Evolutionary conservation across 1,284 basidiomycete species (phyloP).

Genomic region (Ceratobasidium sp.): DNA sequence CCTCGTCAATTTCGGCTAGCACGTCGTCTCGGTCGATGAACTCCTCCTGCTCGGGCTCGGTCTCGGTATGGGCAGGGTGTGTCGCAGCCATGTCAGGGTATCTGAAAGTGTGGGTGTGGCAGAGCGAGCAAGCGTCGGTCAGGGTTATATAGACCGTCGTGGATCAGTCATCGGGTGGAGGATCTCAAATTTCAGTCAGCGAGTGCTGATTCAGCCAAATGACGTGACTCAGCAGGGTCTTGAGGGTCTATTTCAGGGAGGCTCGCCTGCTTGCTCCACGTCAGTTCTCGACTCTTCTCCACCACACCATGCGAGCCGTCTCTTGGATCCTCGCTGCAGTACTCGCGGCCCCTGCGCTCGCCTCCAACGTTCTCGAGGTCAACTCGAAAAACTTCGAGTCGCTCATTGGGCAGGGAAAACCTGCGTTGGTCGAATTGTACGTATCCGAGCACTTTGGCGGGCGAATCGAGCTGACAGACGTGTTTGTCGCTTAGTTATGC

Average conservation of each 20-base stretch:
- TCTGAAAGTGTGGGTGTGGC: slow-evolving; percentile 10
- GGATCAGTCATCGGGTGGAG: slow-evolving; percentile 41
- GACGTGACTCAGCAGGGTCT: slow-evolving; percentile 8
- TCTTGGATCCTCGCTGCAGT: slow-evolving; percentile 37
- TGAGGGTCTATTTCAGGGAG: background rate
- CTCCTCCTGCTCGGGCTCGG: slow-evolving; percentile 55
- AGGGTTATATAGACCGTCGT: slow-evolving; percentile 18
- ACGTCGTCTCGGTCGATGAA: slow-evolving; percentile 53
- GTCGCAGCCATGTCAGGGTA: slow-evolving; percentile 34
- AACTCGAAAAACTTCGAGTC: slow-evolving; percentile 78
- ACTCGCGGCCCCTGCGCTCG: slow-evolving; percentile 63
- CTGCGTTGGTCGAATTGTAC: slow-evolving; percentile 90
- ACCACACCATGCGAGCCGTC: slow-evolving; percentile 60
- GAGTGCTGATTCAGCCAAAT: slow-evolving; percentile 1
- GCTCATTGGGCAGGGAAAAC: slow-evolving; percentile 78
- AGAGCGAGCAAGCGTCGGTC: background rate
- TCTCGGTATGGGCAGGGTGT: slow-evolving; percentile 68
- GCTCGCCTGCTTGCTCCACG: slow-evolving; percentile 25
- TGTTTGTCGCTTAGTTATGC: slow-evolving; percentile 66
- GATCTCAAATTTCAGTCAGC: slow-evolving; percentile 27
- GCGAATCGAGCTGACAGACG: background rate
- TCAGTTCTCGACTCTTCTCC: slow-evolving; percentile 42
- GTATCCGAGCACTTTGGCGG: slow-evolving; percentile 53
- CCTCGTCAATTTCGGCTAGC: slow-evolving; percentile 65
- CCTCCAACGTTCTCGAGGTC: slow-evolving; percentile 85